Evolutionary conservation across 345 rosid genomes (phyloP), one percentile per base, ranked within the genome.

Genomic region (Ceriops tagal): DNA sequence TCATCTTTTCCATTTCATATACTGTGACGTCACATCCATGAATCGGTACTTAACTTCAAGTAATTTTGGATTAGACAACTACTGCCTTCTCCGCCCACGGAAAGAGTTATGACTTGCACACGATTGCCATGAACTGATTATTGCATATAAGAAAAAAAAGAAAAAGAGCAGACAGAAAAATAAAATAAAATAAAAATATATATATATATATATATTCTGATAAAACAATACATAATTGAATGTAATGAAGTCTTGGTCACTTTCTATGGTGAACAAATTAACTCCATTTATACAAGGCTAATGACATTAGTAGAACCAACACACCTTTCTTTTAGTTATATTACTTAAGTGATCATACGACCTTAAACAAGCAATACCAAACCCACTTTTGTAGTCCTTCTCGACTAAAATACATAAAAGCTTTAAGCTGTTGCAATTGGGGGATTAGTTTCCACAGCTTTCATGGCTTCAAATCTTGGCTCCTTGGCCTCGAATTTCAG

Each of bases 381-480:
- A 4, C 0, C 55, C 55, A 13, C 8, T 30, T 43, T 3, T 13
- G 15, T 4, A 7, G 34, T 43, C 19, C 10, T 16, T 3, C 13
- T 43, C 4, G 7, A 34, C 43, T n/a, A 9, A 30, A 26, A 43
- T 5, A 21, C 26, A 7, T 19, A 62, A 11, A 2, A 15, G 49
- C 49, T 55, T 75, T 70, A 85, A 69, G 79, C 83, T 2, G 84
- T 78, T 9, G 84, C 77, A 58, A 83, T 70, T 37, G 89, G 83
- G 16, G 57, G 69, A 53, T 16, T 52, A 10, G 79, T 47, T 63
- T 73, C 81, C 53, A 76, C 71, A 63, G 89, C 82, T 66, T 89
- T 93, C 89, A 93, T 91, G 65, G 92, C 95, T 78, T 93, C 87
- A 84, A 93, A 93, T 68, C 98, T 88, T 4, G 98, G 96, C 78